Evolutionary conservation across 345 rosid species (phyloP).

Genomic region (Hibiscus trionum): DNA sequence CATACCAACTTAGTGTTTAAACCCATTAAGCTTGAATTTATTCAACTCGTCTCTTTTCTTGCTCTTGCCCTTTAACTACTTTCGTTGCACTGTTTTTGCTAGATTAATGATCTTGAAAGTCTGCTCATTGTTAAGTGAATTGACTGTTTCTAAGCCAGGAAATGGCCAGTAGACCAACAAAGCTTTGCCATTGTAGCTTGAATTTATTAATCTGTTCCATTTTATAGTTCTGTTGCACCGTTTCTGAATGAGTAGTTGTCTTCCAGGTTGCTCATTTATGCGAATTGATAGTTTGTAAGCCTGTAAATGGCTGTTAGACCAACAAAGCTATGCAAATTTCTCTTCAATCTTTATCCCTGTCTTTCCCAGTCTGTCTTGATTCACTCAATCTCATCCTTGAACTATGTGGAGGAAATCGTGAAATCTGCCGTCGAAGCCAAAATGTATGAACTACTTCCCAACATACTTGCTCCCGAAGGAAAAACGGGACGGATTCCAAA

Average conservation of each 20-base stretch:
- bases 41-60: neutral
- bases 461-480: constrained; percentile 38
- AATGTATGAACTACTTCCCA: constrained; percentile 51
- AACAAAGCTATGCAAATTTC: constrained; percentile 14
- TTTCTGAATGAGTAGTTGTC: neutral
- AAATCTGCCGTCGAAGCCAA: constrained; percentile 50
- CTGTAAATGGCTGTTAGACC: constrained; percentile 23
- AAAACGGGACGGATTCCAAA: constrained; percentile 34
- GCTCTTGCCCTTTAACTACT: neutral
- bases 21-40: neutral
- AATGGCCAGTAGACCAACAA: constrained; percentile 22
- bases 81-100: neutral
- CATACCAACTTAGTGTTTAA: neutral
- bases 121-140: neutral
- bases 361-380: constrained; percentile 8
- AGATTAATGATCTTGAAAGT: neutral
- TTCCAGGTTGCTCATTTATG: neutral
- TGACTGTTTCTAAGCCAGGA: no score
- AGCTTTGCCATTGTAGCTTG: constrained; percentile 4
- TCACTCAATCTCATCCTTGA: constrained; percentile 30
- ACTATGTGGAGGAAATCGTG: constrained; percentile 39
- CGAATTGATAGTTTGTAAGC: neutral
- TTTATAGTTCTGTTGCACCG: neutral
- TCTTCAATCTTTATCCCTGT: constrained; percentile 11
- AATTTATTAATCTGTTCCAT: neutral